Base-by-base conservation (phyloP, 164 flowering plant species). In the Vitis cinerea region DNA sequence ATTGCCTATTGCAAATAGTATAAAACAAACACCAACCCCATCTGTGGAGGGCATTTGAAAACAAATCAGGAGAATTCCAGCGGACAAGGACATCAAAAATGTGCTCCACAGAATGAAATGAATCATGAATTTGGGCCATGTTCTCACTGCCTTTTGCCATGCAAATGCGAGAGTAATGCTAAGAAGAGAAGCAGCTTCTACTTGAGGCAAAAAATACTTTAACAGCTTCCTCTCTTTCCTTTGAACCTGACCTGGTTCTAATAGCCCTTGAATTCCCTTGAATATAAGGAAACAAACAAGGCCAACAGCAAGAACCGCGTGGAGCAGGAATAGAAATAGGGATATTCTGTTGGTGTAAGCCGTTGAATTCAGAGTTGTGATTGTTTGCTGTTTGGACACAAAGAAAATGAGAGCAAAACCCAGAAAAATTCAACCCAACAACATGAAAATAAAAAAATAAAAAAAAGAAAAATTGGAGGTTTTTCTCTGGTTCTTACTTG, bases 41-140 rank as follows among this genome's bases (percentile, higher is more conserved):
- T 83, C 87, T 0, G 97, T 90, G 9, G 92, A 8, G 11, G 95
- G 85, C 61, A n/a, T 86, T 61, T 90, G 94, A 87, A 90, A 87
- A 81, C 94, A 89, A 68, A 94, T 83, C 15, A 94, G 82, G 50
- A 94, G 88, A 58, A 88, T 81, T 17, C 97, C 97, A 0, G 97
- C 88, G 1, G 93, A 54, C 7, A 92, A 75, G 2, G 92, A 77
- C 71, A 81, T 69, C 8, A 53, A 2, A 61, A 90, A 94, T 57
- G 85, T 77, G 71, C 89, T 69, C 95, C 97, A 94, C 9, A 90
- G 66, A 37, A 90, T 90, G 81, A 89, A 75, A 62, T 82, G 85
- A 47, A 91, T 81, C 92, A 88, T 89, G 69, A 90, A 69, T 14
- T 12, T 66, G 15, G 99, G 99, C 95, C 97, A 92, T 6, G 31